Evolutionary conservation across 371 early-diverging fungal species (phyloP), one percentile per base, ranked within the genome.

Genomic region (Mucor velutinosus): DNA sequence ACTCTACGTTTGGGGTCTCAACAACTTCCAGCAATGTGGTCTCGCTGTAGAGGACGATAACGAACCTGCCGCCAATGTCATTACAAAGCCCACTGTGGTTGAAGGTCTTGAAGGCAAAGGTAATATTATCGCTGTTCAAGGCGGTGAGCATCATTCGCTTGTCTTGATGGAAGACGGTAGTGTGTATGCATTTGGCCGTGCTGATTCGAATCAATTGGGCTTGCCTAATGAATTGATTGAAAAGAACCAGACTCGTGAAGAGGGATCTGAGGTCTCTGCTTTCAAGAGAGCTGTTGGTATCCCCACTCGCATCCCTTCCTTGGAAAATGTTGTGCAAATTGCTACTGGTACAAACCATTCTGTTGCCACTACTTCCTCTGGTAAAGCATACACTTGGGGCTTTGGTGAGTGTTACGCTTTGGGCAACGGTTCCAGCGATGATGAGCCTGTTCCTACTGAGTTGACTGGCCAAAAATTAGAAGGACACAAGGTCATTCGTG

Each of bases 171-270:
- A 84, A 43, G 82, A 89, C 55, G 97, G 97, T 0, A 64, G 72
- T 23, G 84, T 96, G 17, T 95, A 81, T 72, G 85, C 92, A 4
- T 96, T 93, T 79, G 98, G 98, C 8, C 87, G 97, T 35, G 86
- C 92, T 25, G 97, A 97, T 77, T 94, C 96, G 60, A 89, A 92
- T 19, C 99, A 99, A 82, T 86, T 98, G 2, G 99, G 99, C 4
- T 76, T 99, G 23, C 77, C 83, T 17, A 41, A 55, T 0, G 60
- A 73, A 5, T 14, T 73, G 51, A 72, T 83, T 15, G 64, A 72
- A 11, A 37, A 71, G n/a, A n/a, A 72, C 32, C 65, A 64, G 41
- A 72, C 70, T 17, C 62, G 49, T 7, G 72, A 76, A 70, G 66
- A 70, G 27, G 66, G 60, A 14, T 65, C 67, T 14, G 72, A 75